phyloP scores from a whole-genome alignment of 1,284 basidiomycete genomes.

The Ustilago loliicola region DNA sequence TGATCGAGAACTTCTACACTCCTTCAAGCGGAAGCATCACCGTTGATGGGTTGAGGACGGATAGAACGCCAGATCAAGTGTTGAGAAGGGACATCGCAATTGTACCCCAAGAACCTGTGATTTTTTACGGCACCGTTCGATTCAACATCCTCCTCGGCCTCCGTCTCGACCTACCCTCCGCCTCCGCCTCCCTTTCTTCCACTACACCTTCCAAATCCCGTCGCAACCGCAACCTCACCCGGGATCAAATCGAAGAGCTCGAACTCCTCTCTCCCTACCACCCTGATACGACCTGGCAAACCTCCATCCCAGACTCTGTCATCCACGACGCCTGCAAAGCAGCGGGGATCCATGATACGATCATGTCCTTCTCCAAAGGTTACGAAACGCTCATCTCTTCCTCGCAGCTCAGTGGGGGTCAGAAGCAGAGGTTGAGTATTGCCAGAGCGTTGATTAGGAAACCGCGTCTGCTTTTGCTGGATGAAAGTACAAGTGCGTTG shows the following conservation, averaged over 20 bases:
- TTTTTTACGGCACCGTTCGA: constrained; percentile 75
- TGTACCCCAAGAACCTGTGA: constrained; percentile 62
- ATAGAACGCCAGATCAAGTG: constrained; percentile 79
- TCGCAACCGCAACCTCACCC: too few species aligned
- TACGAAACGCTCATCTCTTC: constrained; percentile 76
- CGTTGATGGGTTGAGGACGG: constrained; percentile 86
- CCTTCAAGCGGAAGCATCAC: constrained; percentile 80
- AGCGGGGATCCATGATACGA: constrained; percentile 77
- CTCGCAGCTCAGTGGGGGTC: constrained; percentile 65
- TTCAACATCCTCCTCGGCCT: constrained; percentile 43
- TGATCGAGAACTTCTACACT: constrained; percentile 74
- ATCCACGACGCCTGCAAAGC: constrained; percentile 20
- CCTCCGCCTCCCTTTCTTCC: constrained; percentile 3
- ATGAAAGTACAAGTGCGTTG: constrained; percentile 67
- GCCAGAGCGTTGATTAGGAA: constrained; percentile 65
- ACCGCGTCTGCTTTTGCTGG: constrained; percentile 59
- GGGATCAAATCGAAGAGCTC: too few species aligned
- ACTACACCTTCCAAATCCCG: too few species aligned
- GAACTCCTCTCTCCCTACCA: constrained; percentile 32
- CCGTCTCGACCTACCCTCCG: constrained; percentile 31
- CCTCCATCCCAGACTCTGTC: constrained; percentile 13
- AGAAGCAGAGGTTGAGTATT: constrained; percentile 63
- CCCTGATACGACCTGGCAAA: constrained; percentile 28
- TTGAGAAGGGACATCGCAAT: constrained; percentile 56
- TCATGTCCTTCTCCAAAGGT: constrained; percentile 88